Percentiles rank a stretch among this genome's conserved stretches.
These are phyloP conservation scores for Euphorbia peplus DNA, from an alignment of 345 rosid species.

Conservation along the genomic window DNA sequence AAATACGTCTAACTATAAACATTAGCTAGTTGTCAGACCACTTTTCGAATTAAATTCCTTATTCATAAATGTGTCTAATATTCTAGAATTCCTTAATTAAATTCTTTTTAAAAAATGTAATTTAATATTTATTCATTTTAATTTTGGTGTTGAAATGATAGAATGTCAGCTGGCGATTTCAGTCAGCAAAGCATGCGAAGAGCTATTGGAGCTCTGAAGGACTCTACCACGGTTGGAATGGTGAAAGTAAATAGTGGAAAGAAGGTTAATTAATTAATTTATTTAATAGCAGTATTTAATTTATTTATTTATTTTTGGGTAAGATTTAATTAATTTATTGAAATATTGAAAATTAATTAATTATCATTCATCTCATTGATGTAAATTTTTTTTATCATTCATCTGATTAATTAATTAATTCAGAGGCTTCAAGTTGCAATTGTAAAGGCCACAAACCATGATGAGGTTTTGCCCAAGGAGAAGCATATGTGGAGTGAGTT, in stretches of 20 bases:
- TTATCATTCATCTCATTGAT: conserved; percentile 1
- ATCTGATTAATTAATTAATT: conserved; percentile 1
- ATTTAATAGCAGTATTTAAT: background rate
- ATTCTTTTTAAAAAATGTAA: no score
- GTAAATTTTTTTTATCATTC: no score
- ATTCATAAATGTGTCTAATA: no score
- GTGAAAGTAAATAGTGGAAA: conserved; percentile 33
- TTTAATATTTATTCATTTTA: no score
- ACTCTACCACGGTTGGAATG: conserved; percentile 39
- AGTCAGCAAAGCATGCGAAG: conserved; percentile 28
- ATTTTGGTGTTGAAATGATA: conserved; percentile 14
- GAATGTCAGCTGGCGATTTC: conserved; percentile 32
- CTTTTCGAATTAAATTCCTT: no score
- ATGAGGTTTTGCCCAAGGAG: conserved; percentile 34
- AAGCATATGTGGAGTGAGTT: conserved; percentile 39
- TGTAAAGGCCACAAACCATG: conserved; percentile 43
- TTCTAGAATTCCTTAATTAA: no score
- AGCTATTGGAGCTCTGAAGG: conserved; percentile 40
- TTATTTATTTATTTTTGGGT: no score
- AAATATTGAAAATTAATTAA: no score
- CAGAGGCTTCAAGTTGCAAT: conserved; percentile 40
- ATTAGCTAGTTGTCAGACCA: no score
- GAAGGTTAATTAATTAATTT: conserved; percentile 20
- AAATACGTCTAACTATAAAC: no score
- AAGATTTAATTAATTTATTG: no score